Percentiles rank a stretch among this genome's conserved stretches.
Evolutionary conservation across 768 basidiomycete genomes (phyloP).

Genomic region (Pisolithus microcarpus): DNA sequence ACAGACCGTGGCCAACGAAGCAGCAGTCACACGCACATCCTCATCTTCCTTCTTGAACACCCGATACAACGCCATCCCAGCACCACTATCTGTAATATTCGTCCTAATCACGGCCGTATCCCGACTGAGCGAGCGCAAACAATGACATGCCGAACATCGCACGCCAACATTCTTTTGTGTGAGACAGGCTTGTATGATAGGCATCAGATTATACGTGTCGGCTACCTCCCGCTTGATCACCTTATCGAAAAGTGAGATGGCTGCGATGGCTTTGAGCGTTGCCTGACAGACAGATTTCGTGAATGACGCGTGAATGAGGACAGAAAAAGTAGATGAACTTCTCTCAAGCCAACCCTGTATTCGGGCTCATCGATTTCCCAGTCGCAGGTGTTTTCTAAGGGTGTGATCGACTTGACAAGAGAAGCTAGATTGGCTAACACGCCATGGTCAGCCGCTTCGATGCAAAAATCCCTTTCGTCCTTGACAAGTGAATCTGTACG

Average conservation of each 20-base stretch:
- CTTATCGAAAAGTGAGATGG: conserved; percentile 66
- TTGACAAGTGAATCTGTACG: conserved; percentile 54
- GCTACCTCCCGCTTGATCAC: conserved; percentile 65
- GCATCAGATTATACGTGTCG: conserved; percentile 49
- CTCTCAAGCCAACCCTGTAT: conserved; percentile 46
- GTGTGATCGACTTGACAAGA: conserved; percentile 49
- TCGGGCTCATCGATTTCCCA: conserved; percentile 72
- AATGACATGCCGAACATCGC: conserved; percentile 82
- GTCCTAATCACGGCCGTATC: conserved; percentile 77
- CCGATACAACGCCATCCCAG: conserved; percentile 65
- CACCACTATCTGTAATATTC: conserved; percentile 73
- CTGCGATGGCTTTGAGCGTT: conserved; percentile 63
- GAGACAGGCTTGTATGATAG: conserved; percentile 48
- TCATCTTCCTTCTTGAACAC: conserved; percentile 52
- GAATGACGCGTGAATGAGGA: not conserved
- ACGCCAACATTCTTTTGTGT: conserved; percentile 63
- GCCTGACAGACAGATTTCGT: conserved; percentile 38
- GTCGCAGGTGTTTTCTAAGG: conserved; percentile 36
- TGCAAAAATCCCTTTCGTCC: conserved; percentile 62
- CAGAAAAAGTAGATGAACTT: conserved; percentile 35
- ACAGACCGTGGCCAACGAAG: conserved; percentile 65
- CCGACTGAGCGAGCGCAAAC: conserved; percentile 71
- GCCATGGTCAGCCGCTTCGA: conserved; percentile 64
- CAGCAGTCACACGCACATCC: conserved; percentile 62
- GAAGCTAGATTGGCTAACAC: conserved; percentile 49